Evolutionary conservation across 2,329 filamentous ascomycete species (phyloP).

Genomic region (Neophaeococcomyces mojaviensis): DNA sequence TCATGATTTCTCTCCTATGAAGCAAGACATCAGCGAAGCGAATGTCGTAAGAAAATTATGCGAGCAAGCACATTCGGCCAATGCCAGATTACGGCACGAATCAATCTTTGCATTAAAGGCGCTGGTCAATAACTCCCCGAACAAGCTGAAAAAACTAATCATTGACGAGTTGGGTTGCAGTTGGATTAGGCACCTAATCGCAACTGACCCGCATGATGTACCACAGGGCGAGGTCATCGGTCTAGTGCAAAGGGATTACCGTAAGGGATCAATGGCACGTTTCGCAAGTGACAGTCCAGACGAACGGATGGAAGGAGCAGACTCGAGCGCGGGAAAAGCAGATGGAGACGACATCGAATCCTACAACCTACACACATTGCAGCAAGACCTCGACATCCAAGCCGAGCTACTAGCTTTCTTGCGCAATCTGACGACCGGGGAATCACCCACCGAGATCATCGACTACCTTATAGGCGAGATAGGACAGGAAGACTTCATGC

Average conservation of each 20-base stretch:
- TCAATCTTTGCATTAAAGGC: constrained; percentile 93
- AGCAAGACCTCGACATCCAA: constrained; percentile 77
- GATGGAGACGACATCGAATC: constrained; percentile 1
- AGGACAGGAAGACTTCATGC: constrained; percentile 70
- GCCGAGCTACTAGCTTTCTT: constrained; percentile 87
- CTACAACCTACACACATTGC: constrained; percentile 58
- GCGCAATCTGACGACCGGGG: constrained; percentile 74
- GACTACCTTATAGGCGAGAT: constrained; percentile 72
- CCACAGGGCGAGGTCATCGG: constrained; percentile 22
- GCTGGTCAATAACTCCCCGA: constrained; percentile 64
- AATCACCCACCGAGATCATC: constrained; percentile 61
- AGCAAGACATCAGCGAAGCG: constrained; percentile 66
- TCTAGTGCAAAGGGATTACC: constrained; percentile 21
- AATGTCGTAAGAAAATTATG: constrained; percentile 72
- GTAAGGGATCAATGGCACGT: constrained; percentile 8
- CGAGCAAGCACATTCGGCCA: constrained; percentile 72
- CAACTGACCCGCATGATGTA: constrained; percentile 40
- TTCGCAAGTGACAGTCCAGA: background rate
- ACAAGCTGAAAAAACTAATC: constrained; percentile 67
- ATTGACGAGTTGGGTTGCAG: constrained; percentile 68
- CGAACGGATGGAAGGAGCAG: constrained; percentile 1
- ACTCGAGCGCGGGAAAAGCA: background rate
- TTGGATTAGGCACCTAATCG: constrained; percentile 75
- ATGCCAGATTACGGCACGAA: constrained; percentile 71
- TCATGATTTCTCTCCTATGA: constrained; percentile 83